Conservation (phyloP, 345 rosid genomes). For the Camelina hispida region DNA sequence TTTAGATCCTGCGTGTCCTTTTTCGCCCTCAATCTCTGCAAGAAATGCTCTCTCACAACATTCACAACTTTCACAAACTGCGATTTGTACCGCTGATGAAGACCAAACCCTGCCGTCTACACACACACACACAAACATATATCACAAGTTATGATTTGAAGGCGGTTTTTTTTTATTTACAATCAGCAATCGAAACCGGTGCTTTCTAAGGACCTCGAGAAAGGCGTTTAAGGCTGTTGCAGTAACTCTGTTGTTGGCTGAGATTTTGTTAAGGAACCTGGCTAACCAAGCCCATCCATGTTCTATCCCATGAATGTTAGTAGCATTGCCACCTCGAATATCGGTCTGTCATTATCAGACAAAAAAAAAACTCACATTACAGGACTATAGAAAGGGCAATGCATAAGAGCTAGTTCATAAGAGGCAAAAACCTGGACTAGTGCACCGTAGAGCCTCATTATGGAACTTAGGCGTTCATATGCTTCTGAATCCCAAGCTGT, state of each 20-base stretch:
- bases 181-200: neutral
- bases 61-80: conserved; percentile 73
- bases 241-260: conserved; percentile 66
- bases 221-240: conserved; percentile 79
- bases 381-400: neutral
- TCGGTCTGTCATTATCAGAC: conserved; percentile 61
- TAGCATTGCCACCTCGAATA: conserved; percentile 50
- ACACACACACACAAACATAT: conserved; percentile 10
- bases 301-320: conserved; percentile 67
- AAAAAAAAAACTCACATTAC: conserved; percentile 14
- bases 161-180: neutral
- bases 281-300: conserved; percentile 93
- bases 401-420: conserved; percentile 4
- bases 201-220: conserved; percentile 36
- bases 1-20: conserved; percentile 53
- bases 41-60: conserved; percentile 59
- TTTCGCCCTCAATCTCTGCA: conserved; percentile 55
- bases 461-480: conserved; percentile 65
- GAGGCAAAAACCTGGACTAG: conserved; percentile 71
- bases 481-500: conserved; percentile 68
- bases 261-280: conserved; percentile 63
- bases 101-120: conserved; percentile 83
- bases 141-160: neutral
- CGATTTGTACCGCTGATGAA: conserved; percentile 61
- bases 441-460: conserved; percentile 87